Percentiles rank a stretch among this genome's conserved stretches.
phyloP scores from a whole-genome alignment of 441 rosid species.

The Breynia disticha region DNA sequence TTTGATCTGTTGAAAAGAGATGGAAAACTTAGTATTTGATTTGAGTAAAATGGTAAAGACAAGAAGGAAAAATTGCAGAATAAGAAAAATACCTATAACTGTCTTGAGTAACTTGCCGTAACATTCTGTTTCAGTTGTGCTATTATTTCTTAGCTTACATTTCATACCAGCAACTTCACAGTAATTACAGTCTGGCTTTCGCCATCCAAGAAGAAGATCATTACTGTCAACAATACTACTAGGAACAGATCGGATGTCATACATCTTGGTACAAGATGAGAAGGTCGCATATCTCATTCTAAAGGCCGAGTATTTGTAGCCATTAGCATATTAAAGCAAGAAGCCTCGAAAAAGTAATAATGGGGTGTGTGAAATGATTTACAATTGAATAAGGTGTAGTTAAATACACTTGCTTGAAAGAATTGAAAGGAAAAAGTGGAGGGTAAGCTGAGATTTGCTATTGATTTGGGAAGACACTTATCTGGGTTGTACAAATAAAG shows the following conservation, averaged over 20 bases:
- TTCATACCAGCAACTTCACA: constrained; percentile 14
- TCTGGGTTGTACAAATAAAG: constrained; percentile 7
- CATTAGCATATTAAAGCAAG: constrained; percentile 13
- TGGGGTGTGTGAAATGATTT: background rate
- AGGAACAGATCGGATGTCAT: constrained; percentile 10
- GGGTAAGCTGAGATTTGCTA: background rate
- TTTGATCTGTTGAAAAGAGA: background rate
- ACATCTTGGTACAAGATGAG: constrained; percentile 12
- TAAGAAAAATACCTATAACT: constrained; percentile 1
- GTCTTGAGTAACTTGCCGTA: constrained; percentile 2
- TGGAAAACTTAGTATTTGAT: no score
- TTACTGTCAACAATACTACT: background rate
- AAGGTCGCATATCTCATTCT: background rate
- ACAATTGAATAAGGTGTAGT: constrained; percentile 7
- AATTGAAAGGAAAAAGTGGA: background rate
- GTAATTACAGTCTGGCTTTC: constrained; percentile 6
- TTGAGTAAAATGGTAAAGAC: background rate
- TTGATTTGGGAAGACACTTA: constrained; percentile 5
- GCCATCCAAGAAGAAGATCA: constrained; percentile 3
- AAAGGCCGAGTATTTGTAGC: background rate
- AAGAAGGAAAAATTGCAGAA: background rate
- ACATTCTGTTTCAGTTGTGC: constrained; percentile 11
- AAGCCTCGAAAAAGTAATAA: background rate
- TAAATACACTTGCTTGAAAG: background rate
- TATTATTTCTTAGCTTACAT: constrained; percentile 11